Percentiles rank a stretch among this genome's conserved stretches.
These are phyloP conservation scores for Pouteria campechiana DNA, from an alignment of 179 eudicot species.

Conservation along the genomic window DNA sequence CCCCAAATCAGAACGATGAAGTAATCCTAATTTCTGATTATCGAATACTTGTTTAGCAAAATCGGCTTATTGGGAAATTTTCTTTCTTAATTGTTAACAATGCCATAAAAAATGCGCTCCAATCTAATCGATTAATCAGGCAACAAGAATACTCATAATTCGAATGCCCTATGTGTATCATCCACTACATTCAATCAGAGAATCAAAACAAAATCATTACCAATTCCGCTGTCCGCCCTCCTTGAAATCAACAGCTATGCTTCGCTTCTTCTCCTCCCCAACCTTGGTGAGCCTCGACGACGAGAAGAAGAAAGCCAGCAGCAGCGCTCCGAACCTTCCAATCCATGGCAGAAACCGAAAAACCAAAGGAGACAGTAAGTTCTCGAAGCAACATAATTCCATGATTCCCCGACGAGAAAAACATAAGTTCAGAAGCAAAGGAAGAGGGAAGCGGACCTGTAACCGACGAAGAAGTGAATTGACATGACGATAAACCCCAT, in stretches of 20 bases:
- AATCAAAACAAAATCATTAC: slow-evolving; percentile 9
- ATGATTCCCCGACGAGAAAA: not conserved
- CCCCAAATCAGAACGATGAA: no score
- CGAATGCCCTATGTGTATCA: no score
- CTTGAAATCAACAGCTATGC: slow-evolving; percentile 67
- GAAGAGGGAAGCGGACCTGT: slow-evolving; percentile 29
- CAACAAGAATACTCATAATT: no score
- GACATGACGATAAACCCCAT: slow-evolving; percentile 62
- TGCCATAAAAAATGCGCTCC: no score
- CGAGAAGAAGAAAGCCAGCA: slow-evolving; percentile 72
- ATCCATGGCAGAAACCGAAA: not conserved
- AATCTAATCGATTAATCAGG: no score
- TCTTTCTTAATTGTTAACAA: no score
- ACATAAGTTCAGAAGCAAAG: not conserved
- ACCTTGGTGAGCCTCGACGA: slow-evolving; percentile 72
- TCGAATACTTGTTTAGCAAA: no score
- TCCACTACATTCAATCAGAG: no score
- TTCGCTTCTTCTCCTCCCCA: slow-evolving; percentile 72
- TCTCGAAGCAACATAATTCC: not conserved
- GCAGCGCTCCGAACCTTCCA: slow-evolving; percentile 70
- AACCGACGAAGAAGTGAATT: slow-evolving; percentile 55
- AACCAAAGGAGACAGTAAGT: not conserved
- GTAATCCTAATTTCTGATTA: no score
- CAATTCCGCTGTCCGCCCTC: slow-evolving; percentile 83
- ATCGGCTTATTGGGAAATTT: no score